Evolutionary conservation across 192 early-diverging fungal species (phyloP).

Genomic region (Coemansia nantahalensis): DNA sequence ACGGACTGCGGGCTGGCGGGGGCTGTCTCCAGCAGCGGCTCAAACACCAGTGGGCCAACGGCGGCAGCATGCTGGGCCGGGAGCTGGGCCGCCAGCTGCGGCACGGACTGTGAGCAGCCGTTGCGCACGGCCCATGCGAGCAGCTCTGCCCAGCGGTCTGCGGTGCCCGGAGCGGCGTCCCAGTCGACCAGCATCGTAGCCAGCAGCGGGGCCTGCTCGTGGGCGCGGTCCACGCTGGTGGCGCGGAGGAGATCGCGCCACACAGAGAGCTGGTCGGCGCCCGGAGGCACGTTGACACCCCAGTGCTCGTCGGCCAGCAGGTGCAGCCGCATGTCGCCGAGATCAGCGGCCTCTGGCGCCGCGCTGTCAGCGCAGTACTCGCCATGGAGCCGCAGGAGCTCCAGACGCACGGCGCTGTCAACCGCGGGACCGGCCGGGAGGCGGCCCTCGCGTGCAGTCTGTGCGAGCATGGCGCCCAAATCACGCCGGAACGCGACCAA

Average conservation of each 20-base stretch:
- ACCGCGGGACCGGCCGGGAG: neutral
- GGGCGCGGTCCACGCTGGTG: neutral
- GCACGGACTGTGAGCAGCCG: neutral
- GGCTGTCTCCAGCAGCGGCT: constrained; percentile 3
- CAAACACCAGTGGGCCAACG: constrained; percentile 4
- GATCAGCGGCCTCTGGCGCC: too few species aligned
- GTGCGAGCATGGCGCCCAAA: constrained; percentile 1
- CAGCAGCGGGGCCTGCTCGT: constrained; percentile 1
- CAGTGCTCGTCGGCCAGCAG: constrained; percentile 31
- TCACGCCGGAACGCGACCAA: constrained; percentile 6
- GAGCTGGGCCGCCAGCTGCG: too few species aligned
- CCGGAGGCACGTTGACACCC: constrained; percentile 1
- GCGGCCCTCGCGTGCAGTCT: too few species aligned
- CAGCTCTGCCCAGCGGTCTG: constrained; percentile 9
- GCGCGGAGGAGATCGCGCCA: constrained; percentile 6
- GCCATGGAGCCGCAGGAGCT: neutral
- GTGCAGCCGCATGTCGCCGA: neutral
- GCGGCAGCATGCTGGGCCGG: too few species aligned
- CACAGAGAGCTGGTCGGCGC: constrained; percentile 1
- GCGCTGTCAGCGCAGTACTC: neutral
- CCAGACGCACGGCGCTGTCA: neutral
- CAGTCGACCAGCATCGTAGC: constrained; percentile 18
- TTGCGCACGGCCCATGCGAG: constrained; percentile 18
- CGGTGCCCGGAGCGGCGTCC: neutral
- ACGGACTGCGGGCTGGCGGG: neutral